Conservation (phyloP, 164 flowering plant species). For the Brasenia schreberi region DNA sequence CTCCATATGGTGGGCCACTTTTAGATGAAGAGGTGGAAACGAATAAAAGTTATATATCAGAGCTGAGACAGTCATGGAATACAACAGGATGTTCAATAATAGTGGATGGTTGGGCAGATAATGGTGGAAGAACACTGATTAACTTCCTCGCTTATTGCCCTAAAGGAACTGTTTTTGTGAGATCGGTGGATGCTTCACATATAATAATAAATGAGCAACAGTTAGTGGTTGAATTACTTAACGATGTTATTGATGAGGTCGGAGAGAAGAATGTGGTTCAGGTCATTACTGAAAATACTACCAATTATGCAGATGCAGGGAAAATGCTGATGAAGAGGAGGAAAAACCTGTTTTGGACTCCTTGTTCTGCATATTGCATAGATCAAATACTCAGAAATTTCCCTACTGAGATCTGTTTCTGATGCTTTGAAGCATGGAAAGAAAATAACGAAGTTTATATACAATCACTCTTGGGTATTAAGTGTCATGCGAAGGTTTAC, state of each 20-base stretch:
- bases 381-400: conserved; percentile 59
- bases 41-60: conserved; percentile 33
- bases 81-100: conserved; percentile 72
- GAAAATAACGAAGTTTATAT: conserved; percentile 58
- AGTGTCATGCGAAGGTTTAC: conserved; percentile 66
- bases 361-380: conserved; percentile 57
- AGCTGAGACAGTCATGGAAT: conserved; percentile 34
- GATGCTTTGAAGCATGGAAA: conserved; percentile 60
- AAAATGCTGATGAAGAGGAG: conserved; percentile 74
- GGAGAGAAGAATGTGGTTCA: conserved; percentile 66
- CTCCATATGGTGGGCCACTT: conserved; percentile 58
- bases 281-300: conserved; percentile 49
- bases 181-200: conserved; percentile 50
- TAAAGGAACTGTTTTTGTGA: conserved; percentile 66
- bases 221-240: conserved; percentile 44
- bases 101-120: conserved; percentile 51
- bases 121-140: conserved; percentile 31
- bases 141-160: conserved; percentile 54
- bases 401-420: conserved; percentile 40
- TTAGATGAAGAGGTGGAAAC: conserved; percentile 64
- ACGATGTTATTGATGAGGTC: conserved; percentile 72
- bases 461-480: conserved; percentile 52
- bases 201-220: conserved; percentile 34
- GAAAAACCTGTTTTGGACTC: conserved; percentile 62
- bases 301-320: conserved; percentile 47